Base-by-base conservation (phyloP, 1,284 basidiomycete genomes). In the Laetiporus sulphureus region DNA sequence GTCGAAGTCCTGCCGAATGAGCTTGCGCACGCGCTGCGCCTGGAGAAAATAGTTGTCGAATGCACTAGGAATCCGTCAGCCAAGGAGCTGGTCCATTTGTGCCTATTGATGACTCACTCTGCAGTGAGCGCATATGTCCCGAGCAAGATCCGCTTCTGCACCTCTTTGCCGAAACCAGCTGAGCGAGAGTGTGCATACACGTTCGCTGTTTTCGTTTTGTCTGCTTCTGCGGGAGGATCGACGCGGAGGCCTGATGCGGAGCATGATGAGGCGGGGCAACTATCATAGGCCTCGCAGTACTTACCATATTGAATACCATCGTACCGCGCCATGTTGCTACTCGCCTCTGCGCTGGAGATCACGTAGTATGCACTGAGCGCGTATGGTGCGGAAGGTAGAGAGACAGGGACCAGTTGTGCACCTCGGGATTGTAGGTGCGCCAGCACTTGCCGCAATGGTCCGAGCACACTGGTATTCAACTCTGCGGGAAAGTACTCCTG, bases 1-100 rank as follows among this genome's bases (percentile, higher is more conserved):
- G 50, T 86, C 69, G 52, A 93, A 95, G 54, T 97, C 93, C 3
- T 72, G 54, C 48, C 78, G 75, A 39, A 99, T 67, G 5, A 75
- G 63, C 32, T 75, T 71, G 1, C 95, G 79, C 16, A 97, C 75
- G 15, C 80, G 73, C 47, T 93, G 85, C 0, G 96, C 93, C 65
- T 95, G 89, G 3, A 98, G 72, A 60, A 93, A 98, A 61, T 95
- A 97, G 59, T 96, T 97, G 65, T 98, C 88, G 59, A 94, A 96
- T 12, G 91, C 92, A 49, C 91, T 95, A n/a, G n/a, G n/a, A n/a
- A n/a, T n/a, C n/a, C n/a, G n/a, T n/a, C n/a, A n/a, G n/a, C n/a
- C n/a, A n/a, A n/a, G n/a, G n/a, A n/a, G n/a, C n/a, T n/a, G n/a
- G n/a, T n/a, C n/a, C n/a, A n/a, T n/a, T n/a, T n/a, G n/a, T n/a